Evolutionary conservation across 106 monocot genomes (phyloP), one percentile per base, ranked within the genome.

Genomic region (Posidonia australis): DNA sequence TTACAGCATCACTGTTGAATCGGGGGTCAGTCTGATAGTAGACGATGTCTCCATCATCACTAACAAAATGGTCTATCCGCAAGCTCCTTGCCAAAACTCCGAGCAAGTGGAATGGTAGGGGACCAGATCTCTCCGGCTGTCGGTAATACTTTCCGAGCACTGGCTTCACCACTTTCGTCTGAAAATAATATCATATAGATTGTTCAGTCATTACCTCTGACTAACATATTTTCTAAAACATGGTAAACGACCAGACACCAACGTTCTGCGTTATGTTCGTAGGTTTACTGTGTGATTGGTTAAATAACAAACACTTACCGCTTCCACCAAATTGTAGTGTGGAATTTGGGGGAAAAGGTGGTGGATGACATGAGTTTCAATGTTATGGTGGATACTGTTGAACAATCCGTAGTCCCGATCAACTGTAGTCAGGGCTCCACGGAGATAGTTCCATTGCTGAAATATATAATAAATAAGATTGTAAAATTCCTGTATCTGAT

Each of bases 301-400:
- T n/a, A n/a, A n/a, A n/a, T n/a, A n/a, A n/a, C n/a, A n/a, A 89
- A 48, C 61, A 89, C 56, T 58, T 89, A n/a, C n/a, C n/a, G n/a
- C n/a, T n/a, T n/a, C n/a, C n/a, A n/a, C n/a, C n/a, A n/a, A n/a
- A n/a, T n/a, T 59, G 74, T 89, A 89, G 59, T 89, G 89, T 28
- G 89, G 89, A 20, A 89, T 89, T 46, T 89, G 89, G 9, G 89
- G 89, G 71, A 89, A 89, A 51, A 89, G 77, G 25, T 89, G 89
- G 60, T 89, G 89, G 11, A 89, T 73, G 4, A 84, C 89, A 68
- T 89, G 89, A 27, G 89, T 89, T 43, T 82, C 89, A 44, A 89
- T 85, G 58, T 89, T 79, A 62, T 89, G 89, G 58, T 89, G 89
- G 44, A 89, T 75, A 24, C 80, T 85, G 77, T 89, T 89, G 23